Evolutionary conservation across 441 rosid genomes (phyloP), one percentile per base, ranked within the genome.

Genomic region (Arabidopsis lyrata): DNA sequence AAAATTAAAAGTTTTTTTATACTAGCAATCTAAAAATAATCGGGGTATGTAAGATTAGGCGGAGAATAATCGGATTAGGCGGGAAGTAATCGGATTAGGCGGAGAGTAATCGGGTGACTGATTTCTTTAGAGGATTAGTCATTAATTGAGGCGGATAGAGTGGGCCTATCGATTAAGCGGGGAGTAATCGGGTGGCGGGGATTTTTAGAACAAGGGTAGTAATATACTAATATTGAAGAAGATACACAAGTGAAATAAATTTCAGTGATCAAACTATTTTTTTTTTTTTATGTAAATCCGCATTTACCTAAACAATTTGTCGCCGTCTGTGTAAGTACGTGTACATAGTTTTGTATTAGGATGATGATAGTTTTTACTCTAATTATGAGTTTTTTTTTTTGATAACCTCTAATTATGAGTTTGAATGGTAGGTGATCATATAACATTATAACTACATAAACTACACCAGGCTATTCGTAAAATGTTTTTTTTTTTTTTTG

Each of bases 161-260:
- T n/a, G n/a, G n/a, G n/a, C n/a, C n/a, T n/a, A n/a, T n/a, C n/a
- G n/a, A n/a, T n/a, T n/a, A n/a, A n/a, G n/a, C n/a, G n/a, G n/a
- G n/a, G n/a, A n/a, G n/a, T n/a, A n/a, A n/a, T n/a, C n/a, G n/a
- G n/a, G n/a, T n/a, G n/a, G n/a, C n/a, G n/a, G n/a, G n/a, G n/a
- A n/a, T n/a, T n/a, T n/a, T n/a, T n/a, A n/a, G n/a, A n/a, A n/a
- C n/a, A n/a, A n/a, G n/a, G n/a, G n/a, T 31, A 3, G 9, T 16
- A 36, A 22, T 22, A 22, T 22, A 22, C 24, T 22, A 22, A 22
- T 34, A 6, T 24, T 48, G 10, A n/a, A 10, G 6, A 47, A 47
- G 12, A 41, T 52, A 10, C 11, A 53, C 18, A 42, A 63, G 63
- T 70, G 63, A 36, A 53, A 32, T 63, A 10, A 31, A 18, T 29